Percentiles rank a stretch among this genome's conserved stretches.
phyloP scores from a whole-genome alignment of 2,329 filamentous ascomycete species.

The Uncinocarpus reesii region DNA sequence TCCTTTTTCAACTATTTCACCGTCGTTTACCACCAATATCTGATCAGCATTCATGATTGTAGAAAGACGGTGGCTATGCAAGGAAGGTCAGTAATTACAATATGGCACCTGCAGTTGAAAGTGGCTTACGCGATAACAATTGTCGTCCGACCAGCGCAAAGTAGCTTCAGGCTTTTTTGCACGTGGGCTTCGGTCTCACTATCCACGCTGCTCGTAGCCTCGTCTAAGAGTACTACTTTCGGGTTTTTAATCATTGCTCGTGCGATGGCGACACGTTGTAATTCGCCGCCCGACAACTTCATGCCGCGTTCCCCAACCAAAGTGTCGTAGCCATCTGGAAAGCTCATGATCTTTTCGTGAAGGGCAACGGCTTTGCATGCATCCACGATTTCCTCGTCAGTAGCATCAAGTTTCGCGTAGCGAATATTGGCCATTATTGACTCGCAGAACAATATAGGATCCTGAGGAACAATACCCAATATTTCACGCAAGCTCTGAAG shows the following conservation, averaged over 20 bases:
- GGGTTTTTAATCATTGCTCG: conserved; percentile 38
- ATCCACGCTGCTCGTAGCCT: conserved; percentile 44
- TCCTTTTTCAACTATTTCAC: conserved; percentile 54
- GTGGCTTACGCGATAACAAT: conserved; percentile 42
- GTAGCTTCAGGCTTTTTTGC: conserved; percentile 37
- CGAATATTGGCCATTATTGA: conserved; percentile 55
- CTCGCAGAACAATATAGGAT: conserved; percentile 54
- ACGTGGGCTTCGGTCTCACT: conserved; percentile 39
- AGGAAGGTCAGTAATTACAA: background rate
- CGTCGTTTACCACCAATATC: conserved; percentile 56
- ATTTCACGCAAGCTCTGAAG: conserved; percentile 48
- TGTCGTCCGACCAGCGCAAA: conserved; percentile 43
- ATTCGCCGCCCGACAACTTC: conserved; percentile 43
- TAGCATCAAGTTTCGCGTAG: conserved; percentile 53
- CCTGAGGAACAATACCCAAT: conserved; percentile 56
- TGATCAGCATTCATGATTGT: conserved; percentile 59
- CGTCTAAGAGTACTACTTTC: conserved; percentile 40
- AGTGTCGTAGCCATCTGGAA: conserved; percentile 44
- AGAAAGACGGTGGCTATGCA: conserved; percentile 51
- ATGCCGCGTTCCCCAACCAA: conserved; percentile 42
- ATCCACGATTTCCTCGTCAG: conserved; percentile 49
- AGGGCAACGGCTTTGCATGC: conserved; percentile 54
- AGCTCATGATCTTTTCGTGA: conserved; percentile 53
- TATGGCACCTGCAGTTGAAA: conserved; percentile 20
- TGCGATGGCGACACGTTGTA: conserved; percentile 43